Percentiles rank a stretch among this genome's conserved stretches.
Evolutionary conservation across 345 rosid genomes (phyloP).

Genomic region (Raphanus raphanistrum): DNA sequence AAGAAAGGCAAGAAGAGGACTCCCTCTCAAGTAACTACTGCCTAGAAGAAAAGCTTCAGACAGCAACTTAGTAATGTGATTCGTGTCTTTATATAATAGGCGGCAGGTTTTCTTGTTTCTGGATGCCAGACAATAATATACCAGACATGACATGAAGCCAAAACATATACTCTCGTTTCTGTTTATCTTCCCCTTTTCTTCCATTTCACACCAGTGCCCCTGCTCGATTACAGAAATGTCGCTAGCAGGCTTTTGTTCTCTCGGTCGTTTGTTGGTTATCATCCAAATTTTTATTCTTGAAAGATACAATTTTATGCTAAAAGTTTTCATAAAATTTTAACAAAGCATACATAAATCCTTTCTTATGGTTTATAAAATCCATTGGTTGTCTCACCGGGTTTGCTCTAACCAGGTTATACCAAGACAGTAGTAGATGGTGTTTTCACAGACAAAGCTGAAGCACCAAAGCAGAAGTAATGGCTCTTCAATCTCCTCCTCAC

Average conservation of each 20-base stretch:
- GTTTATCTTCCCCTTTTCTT: slow-evolving; percentile 4
- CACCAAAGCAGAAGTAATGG: slow-evolving; percentile 74
- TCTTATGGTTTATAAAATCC: no score
- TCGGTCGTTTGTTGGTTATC: no score
- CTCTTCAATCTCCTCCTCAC: slow-evolving; percentile 48
- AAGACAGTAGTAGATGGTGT: slow-evolving; percentile 44
- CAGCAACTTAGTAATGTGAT: background rate
- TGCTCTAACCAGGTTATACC: slow-evolving; percentile 37
- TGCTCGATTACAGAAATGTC: no score
- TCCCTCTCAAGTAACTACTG: slow-evolving; percentile 40
- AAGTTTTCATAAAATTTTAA: no score
- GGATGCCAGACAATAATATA: background rate
- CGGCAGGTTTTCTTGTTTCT: slow-evolving; percentile 16
- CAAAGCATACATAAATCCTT: no score
- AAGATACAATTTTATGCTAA: no score
- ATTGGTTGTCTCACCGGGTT: background rate
- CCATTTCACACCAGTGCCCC: no score
- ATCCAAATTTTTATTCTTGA: no score
- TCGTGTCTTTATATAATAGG: slow-evolving; percentile 6
- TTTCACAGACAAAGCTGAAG: slow-evolving; percentile 51
- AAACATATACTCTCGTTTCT: background rate
- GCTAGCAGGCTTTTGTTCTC: no score
- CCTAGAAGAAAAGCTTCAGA: slow-evolving; percentile 12
- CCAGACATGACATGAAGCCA: background rate
- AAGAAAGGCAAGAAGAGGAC: slow-evolving; percentile 58